phyloP scores from a whole-genome alignment of 2,329 filamentous ascomycete genomes.

The Aspergillus tanneri region DNA sequence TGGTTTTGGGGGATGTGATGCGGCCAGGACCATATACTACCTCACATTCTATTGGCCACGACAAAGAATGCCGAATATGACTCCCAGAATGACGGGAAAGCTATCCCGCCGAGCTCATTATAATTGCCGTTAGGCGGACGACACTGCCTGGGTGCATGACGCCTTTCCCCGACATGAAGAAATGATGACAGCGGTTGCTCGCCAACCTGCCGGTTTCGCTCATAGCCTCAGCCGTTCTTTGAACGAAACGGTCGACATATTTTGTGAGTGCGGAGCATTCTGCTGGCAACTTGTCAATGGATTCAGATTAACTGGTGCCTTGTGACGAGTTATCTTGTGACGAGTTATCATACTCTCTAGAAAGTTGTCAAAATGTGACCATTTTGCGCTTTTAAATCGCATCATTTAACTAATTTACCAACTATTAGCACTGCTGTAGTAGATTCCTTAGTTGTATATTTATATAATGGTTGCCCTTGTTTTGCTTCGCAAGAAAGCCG shows the following conservation, averaged over 20 bases:
- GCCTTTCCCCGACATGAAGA: slow-evolving; percentile 13
- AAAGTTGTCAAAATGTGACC: slow-evolving; percentile 14
- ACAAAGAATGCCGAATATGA: too few species aligned
- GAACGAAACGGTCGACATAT: slow-evolving; percentile 15
- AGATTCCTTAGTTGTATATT: too few species aligned
- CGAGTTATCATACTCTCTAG: too few species aligned
- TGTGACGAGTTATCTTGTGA: slow-evolving; percentile 5
- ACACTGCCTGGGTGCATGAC: slow-evolving; percentile 12
- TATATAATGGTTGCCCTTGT: slow-evolving; percentile 14
- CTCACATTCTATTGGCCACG: too few species aligned
- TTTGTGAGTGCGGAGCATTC: slow-evolving; percentile 20
- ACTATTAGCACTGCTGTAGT: slow-evolving; percentile 8
- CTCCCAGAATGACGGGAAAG: too few species aligned
- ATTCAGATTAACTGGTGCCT: slow-evolving; percentile 9
- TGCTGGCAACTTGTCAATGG: slow-evolving; percentile 18
- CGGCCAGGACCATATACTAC: too few species aligned
- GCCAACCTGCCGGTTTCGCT: slow-evolving; percentile 2
- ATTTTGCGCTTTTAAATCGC: slow-evolving; percentile 20
- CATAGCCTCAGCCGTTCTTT: not conserved
- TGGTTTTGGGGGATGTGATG: too few species aligned
- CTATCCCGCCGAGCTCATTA: too few species aligned
- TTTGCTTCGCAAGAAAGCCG: slow-evolving; percentile 21
- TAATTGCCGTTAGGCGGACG: too few species aligned
- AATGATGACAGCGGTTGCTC: slow-evolving; percentile 14
- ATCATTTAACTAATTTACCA: slow-evolving; percentile 15